These are phyloP conservation scores for Jamesozyma jinghongensis DNA, from an alignment of 805 yeast species.

Conservation along the genomic window DNA sequence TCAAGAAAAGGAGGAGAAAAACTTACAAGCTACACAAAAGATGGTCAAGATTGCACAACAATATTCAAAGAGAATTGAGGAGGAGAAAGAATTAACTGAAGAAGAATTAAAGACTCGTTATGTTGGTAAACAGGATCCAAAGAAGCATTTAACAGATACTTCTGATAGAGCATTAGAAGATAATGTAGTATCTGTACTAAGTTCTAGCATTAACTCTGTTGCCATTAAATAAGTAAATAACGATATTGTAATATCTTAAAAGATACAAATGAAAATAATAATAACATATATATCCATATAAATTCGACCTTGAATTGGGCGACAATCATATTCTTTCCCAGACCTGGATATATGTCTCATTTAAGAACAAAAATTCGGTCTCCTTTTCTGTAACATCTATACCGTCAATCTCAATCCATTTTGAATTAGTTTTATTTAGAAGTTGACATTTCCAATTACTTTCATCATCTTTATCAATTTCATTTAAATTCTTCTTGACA, in stretches of 20 bases:
- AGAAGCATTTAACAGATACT: constrained; percentile 87
- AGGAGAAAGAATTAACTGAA: constrained; percentile 80
- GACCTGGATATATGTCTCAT: constrained; percentile 56
- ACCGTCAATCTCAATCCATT: constrained; percentile 57
- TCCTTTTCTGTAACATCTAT: constrained; percentile 39
- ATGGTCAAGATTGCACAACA: constrained; percentile 86
- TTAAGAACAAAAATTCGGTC: constrained; percentile 50
- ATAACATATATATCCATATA: neutral
- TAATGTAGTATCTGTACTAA: constrained; percentile 76
- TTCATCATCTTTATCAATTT: constrained; percentile 26
- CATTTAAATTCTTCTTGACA: constrained; percentile 7
- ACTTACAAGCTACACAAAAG: constrained; percentile 59
- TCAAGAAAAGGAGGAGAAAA: constrained; percentile 64
- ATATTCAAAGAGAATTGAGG: constrained; percentile 81
- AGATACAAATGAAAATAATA: too few relatives aligned
- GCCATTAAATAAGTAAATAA: constrained; percentile 55
- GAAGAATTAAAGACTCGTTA: constrained; percentile 91
- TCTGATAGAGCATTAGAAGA: constrained; percentile 83
- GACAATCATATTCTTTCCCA: constrained; percentile 40
- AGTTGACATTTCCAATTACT: constrained; percentile 44
- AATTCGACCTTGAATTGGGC: neutral
- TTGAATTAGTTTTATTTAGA: constrained; percentile 31
- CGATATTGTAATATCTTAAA: neutral
- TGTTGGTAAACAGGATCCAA: constrained; percentile 98
- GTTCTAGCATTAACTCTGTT: constrained; percentile 82